Evolutionary conservation across 73 alveolate species (phyloP).

Genomic region (Paramecium bursaria): DNA sequence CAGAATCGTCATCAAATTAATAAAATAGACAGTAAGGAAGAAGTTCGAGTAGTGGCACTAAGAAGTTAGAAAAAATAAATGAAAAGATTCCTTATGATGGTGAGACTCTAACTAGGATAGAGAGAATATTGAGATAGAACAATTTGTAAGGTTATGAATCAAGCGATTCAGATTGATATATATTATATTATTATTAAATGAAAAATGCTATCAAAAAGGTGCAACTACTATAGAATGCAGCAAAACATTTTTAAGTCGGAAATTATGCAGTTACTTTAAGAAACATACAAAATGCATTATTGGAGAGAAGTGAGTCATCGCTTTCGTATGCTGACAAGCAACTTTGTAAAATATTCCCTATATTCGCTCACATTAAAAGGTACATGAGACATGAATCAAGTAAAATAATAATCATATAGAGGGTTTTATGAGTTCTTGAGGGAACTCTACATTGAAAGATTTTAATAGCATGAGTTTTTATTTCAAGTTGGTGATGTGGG

Average conservation of each 20-base stretch:
- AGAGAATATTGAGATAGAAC: conserved; percentile 31
- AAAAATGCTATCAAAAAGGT: conserved; percentile 44
- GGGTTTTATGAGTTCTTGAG: not conserved
- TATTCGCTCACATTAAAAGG: not conserved
- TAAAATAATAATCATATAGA: no score
- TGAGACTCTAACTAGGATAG: conserved; percentile 21
- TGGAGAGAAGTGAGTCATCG: not conserved
- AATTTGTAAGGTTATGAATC: no score
- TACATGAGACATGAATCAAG: not conserved
- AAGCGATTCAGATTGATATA: not conserved
- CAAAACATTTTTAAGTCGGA: conserved; percentile 40
- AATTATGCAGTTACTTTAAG: conserved; percentile 17
- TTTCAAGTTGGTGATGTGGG: conserved; percentile 34
- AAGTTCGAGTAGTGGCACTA: not conserved
- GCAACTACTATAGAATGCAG: conserved; percentile 19
- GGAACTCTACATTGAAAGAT: not conserved
- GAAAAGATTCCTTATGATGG: conserved; percentile 40
- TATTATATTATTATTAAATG: not conserved
- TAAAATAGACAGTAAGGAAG: no score
- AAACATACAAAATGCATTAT: conserved; percentile 10
- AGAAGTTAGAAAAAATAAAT: conserved; percentile 4
- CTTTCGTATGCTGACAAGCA: conserved; percentile 10
- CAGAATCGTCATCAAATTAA: conserved; percentile 57
- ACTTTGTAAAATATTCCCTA: conserved; percentile 4
- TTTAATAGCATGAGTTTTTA: not conserved